Base-by-base conservation (phyloP, 2,329 filamentous ascomycete genomes). In the Phoma sp. region DNA sequence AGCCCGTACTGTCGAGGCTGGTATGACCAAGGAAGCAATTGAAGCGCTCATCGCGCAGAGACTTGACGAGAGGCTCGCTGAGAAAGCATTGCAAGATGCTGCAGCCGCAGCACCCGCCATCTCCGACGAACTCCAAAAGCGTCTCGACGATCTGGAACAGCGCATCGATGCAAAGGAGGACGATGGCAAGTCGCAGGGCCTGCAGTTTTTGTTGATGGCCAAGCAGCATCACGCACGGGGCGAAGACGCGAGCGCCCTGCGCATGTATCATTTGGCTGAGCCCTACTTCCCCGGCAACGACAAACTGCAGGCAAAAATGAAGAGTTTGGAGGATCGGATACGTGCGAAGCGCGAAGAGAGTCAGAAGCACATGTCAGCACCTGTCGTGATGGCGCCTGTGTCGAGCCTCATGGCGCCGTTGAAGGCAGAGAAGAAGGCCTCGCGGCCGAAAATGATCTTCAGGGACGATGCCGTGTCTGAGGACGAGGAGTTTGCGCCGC, bases 11-110 rank as follows among this genome's bases (percentile, higher is more conserved):
- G 59, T 66, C 58, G 58, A 76, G 61, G 61, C 66, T 59, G 58
- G 66, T 74, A 60, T 82, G 79, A 73, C 81, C 62, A 84, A 76
- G 14, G 88, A 86, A 10, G 88, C 87, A 47, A 96, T 98, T 56
- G 93, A 97, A 72, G 90, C 92, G 35, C 87, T 97, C 77, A 91
- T 98, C 1, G 90, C 96, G 74, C 90, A 89, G 65, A 96, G 96
- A 68, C 90, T 98, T 0, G 88, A 89, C 55, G 92, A 96, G 76
- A 92, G 95, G 32, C 80, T 98, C 1, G 91, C 93, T 0, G 87
- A 88, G n/a, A 85, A 89, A 47, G 86, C 84, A 1, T 69, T 85
- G 13, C 82, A 83, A 58, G 85, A 88, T 37, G 76, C 81, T 13
- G 75, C 82, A 55, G 70, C 79, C 54, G 51, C 76, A 64, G 58